These are phyloP conservation scores for Bassia scoparia DNA, from an alignment of 148 eudicot genomes.

Conservation along the genomic window DNA sequence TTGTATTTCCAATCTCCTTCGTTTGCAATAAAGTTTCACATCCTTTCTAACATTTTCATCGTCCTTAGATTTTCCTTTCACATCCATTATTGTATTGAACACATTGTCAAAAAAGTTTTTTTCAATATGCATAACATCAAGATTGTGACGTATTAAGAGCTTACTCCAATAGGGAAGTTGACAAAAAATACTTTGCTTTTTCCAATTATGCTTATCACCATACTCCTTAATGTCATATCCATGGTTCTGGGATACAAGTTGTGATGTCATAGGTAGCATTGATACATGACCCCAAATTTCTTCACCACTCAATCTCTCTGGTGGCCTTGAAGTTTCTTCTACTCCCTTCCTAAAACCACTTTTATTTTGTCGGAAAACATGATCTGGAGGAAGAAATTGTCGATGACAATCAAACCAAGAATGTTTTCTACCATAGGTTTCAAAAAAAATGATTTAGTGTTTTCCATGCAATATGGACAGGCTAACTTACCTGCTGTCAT, in stretches of 20 bases:
- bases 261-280: not conserved
- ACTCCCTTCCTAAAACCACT: not conserved
- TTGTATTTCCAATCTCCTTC: not conserved
- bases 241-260: too few relatives aligned
- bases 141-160: too few relatives aligned
- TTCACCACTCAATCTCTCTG: not conserved
- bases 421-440: not conserved
- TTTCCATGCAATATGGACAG: slow-evolving; percentile 5
- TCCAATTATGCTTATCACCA: not conserved
- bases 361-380: not conserved
- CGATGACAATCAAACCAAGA: slow-evolving; percentile 17
- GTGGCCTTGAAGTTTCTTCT: not conserved
- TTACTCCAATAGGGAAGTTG: too few relatives aligned
- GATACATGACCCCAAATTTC: slow-evolving; percentile 9
- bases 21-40: not conserved
- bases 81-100: slow-evolving; percentile 10
- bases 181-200: slow-evolving; percentile 3
- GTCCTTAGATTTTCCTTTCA: not conserved
- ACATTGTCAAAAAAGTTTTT: slow-evolving; percentile 12
- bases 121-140: too few relatives aligned
- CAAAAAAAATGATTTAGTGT: not conserved
- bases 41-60: not conserved
- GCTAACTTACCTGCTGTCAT: not conserved
- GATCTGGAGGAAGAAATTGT: not conserved
- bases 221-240: not conserved